Conservation (phyloP, 2,329 filamentous ascomycete genomes). For the Trichoderma citrinoviride region DNA sequence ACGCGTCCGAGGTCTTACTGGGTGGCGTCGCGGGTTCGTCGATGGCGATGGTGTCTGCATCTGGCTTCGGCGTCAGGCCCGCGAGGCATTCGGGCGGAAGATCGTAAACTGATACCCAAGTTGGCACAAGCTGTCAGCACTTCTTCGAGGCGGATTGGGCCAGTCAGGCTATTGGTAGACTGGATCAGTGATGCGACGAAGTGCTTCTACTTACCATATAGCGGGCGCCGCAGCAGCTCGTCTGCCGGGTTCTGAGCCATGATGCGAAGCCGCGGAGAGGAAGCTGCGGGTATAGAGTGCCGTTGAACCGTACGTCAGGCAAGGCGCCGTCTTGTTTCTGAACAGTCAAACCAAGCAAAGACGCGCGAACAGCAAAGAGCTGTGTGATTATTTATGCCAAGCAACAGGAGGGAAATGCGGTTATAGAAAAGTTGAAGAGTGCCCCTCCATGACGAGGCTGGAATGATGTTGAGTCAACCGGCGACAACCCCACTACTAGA, state of each 20-base stretch:
- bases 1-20: neutral
- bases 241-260: constrained; percentile 43
- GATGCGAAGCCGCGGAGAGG: neutral
- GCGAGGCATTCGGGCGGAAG: constrained; percentile 71
- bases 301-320: neutral
- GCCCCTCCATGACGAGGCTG: constrained; percentile 12
- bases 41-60: constrained; percentile 31
- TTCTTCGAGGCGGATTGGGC: neutral
- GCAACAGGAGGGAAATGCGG: neutral
- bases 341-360: neutral
- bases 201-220: constrained; percentile 44
- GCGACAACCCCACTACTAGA: constrained; percentile 10
- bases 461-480: constrained; percentile 22
- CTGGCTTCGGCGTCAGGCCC: constrained; percentile 55
- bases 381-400: neutral
- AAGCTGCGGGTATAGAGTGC: neutral
- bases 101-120: constrained; percentile 65
- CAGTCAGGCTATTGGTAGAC: neutral
- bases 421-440: neutral
- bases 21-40: constrained; percentile 24
- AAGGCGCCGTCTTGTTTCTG: neutral
- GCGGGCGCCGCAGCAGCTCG: constrained; percentile 49
- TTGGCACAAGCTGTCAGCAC: neutral
- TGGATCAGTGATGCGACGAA: neutral
- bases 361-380: neutral